Evolutionary conservation across 73 alveolate genomes (phyloP).

Genomic region (Tetrahymena malaccensis): DNA sequence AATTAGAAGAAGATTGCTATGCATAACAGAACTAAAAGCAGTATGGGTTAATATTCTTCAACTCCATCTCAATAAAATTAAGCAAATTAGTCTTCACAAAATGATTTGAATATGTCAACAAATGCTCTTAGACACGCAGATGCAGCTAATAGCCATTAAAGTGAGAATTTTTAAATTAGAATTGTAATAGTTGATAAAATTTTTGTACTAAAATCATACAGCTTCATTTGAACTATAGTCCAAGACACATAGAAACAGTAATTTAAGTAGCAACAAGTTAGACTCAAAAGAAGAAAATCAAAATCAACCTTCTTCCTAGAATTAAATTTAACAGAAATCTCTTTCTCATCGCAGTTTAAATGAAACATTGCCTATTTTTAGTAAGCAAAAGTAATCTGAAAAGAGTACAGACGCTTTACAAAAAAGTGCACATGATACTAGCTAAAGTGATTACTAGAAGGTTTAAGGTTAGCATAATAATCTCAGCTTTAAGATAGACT

Average conservation of each 20-base stretch:
- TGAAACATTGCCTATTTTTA: background rate
- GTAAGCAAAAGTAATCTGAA: background rate
- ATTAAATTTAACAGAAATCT: background rate
- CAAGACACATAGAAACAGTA: background rate
- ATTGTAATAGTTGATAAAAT: background rate
- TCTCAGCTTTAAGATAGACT: background rate
- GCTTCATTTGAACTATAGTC: background rate
- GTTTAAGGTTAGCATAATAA: background rate
- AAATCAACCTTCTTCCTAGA: background rate
- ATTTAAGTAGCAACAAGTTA: background rate
- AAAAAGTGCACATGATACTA: background rate
- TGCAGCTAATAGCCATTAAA: background rate
- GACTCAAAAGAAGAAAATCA: background rate
- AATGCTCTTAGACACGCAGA: background rate
- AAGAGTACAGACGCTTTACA: background rate
- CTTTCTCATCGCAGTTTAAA: background rate
- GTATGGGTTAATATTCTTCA: background rate
- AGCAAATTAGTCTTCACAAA: background rate
- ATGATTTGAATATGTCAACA: background rate
- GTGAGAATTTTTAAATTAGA: background rate
- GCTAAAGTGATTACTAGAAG: background rate
- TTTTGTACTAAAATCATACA: background rate
- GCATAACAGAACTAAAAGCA: background rate
- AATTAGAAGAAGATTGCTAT: background rate
- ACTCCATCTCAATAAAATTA: background rate